Evolutionary conservation across 1,284 basidiomycete species (phyloP).

Genomic region (Meripilus lineatus): DNA sequence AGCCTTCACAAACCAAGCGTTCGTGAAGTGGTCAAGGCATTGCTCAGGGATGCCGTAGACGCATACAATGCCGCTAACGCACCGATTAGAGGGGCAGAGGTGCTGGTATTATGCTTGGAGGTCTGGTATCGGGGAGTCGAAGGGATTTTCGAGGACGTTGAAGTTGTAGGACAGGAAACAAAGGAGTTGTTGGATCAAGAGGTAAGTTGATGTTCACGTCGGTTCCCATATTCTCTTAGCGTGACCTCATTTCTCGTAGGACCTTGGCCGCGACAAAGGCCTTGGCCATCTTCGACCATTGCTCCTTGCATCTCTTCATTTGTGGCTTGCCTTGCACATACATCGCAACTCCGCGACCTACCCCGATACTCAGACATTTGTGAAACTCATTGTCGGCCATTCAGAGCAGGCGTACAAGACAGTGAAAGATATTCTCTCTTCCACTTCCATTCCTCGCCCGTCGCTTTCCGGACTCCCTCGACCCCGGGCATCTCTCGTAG

Average conservation of each 20-base stretch:
- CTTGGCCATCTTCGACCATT: constrained; percentile 35
- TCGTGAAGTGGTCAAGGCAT: constrained; percentile 28
- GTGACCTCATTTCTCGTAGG: constrained; percentile 25
- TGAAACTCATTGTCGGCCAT: constrained; percentile 43
- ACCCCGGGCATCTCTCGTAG: too few relatives aligned
- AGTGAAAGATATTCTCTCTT: constrained; percentile 37
- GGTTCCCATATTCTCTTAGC: not conserved
- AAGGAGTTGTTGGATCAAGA: constrained; percentile 33
- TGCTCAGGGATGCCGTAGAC: constrained; percentile 46
- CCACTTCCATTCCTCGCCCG: too few relatives aligned
- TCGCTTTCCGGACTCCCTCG: too few relatives aligned
- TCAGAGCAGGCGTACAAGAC: constrained; percentile 46
- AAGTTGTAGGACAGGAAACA: constrained; percentile 38
- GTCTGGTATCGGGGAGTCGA: constrained; percentile 38
- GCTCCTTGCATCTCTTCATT: constrained; percentile 41
- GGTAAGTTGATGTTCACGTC: constrained; percentile 35
- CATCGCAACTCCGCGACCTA: too few relatives aligned
- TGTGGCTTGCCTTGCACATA: constrained; percentile 53
- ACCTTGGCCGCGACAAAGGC: constrained; percentile 34
- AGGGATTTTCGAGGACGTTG: constrained; percentile 20
- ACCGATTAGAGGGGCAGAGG: constrained; percentile 51
- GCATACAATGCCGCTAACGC: constrained; percentile 43
- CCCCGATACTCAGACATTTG: too few relatives aligned
- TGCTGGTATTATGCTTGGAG: constrained; percentile 48
- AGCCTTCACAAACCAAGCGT: constrained; percentile 54